A percentile compares a stretch with the other conserved stretches of the same genome.
Conservation (phyloP, 2,329 filamentous ascomycete species). For the Botryotinia convoluta region DNA sequence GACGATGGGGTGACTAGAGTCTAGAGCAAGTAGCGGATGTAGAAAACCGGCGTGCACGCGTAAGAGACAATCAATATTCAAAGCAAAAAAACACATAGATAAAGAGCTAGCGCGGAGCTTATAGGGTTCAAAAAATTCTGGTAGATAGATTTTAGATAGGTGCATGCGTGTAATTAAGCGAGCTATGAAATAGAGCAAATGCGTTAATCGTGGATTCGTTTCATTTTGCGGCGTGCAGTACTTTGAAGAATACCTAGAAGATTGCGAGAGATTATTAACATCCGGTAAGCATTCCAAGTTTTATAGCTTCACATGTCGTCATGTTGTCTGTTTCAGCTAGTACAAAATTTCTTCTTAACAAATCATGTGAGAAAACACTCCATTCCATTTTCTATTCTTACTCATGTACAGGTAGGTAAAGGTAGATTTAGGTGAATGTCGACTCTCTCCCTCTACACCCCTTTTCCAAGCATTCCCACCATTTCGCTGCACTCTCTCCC, state of each 20-base stretch:
- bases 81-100: not conserved
- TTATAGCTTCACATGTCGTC: not conserved
- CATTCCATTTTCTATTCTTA: constrained; percentile 19
- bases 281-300: not conserved
- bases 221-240: not conserved
- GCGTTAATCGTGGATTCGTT: not conserved
- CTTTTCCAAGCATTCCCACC: not conserved
- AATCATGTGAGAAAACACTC: constrained; percentile 1
- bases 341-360: not conserved
- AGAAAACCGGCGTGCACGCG: not conserved
- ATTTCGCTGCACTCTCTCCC: too few relatives aligned
- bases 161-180: not conserved
- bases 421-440: constrained; percentile 8
- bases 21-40: not conserved
- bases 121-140: not conserved
- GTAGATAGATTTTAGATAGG: not conserved
- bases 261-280: not conserved
- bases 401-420: constrained; percentile 24
- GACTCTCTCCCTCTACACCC: not conserved
- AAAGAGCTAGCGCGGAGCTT: not conserved
- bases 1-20: not conserved
- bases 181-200: not conserved
- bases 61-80: not conserved
- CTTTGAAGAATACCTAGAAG: not conserved
- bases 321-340: not conserved